Percentiles rank a stretch among this genome's conserved stretches.
Conservation (phyloP, 23 red algal genomes). For the Rhodosorus marinus region DNA sequence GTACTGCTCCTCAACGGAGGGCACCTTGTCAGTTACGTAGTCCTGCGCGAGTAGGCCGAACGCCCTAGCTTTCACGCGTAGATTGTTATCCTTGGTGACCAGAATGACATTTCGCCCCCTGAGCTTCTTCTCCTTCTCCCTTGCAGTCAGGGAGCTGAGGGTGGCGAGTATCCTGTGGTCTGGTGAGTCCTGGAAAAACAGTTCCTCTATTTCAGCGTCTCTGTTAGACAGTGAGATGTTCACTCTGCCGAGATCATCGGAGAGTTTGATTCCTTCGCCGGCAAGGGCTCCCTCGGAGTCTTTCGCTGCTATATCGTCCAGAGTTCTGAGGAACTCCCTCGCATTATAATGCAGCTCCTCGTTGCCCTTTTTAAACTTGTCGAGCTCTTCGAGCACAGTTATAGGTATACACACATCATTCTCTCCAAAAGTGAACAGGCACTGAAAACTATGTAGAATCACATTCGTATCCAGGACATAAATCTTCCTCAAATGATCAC, state of each 20-base stretch:
- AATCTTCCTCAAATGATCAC: no score
- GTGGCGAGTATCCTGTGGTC: slow-evolving; percentile 13
- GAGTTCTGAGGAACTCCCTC: slow-evolving; percentile 18
- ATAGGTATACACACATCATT: slow-evolving; percentile 24
- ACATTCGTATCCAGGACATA: slow-evolving; percentile 40
- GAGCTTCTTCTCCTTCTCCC: neutral
- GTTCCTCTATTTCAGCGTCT: slow-evolving; percentile 2
- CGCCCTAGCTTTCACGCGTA: slow-evolving; percentile 36
- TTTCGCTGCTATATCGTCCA: slow-evolving; percentile 16
- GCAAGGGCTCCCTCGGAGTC: neutral
- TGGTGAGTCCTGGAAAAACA: slow-evolving; percentile 25
- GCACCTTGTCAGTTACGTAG: slow-evolving; percentile 15
- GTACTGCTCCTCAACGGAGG: slow-evolving; percentile 16
- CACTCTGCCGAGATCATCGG: slow-evolving; percentile 4
- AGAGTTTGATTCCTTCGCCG: slow-evolving; percentile 5
- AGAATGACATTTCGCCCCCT: no score
- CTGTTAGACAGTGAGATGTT: slow-evolving; percentile 4
- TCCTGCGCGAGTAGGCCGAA: slow-evolving; percentile 15
- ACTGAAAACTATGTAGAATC: slow-evolving; percentile 24
- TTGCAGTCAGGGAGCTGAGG: slow-evolving; percentile 2
- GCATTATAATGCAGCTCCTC: slow-evolving; percentile 30
- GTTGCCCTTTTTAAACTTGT: slow-evolving; percentile 39
- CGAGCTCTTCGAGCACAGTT: slow-evolving; percentile 28
- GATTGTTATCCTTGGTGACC: slow-evolving; percentile 25
- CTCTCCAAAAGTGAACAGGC: slow-evolving; percentile 14